phyloP scores from a whole-genome alignment of 306 rosid species.

The Inga laurina region DNA sequence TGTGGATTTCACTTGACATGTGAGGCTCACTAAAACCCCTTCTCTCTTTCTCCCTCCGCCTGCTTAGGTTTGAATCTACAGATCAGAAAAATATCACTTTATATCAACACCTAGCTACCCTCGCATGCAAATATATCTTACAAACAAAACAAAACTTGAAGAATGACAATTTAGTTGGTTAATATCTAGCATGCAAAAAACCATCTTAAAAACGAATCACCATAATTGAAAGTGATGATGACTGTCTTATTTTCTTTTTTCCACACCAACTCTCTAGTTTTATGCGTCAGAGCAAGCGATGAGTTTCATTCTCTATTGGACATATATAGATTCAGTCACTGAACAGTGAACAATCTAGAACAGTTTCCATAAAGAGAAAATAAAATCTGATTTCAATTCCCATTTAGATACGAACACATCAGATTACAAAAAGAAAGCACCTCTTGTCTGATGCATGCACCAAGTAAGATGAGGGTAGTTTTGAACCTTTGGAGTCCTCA shows the following conservation, averaged over 20 bases:
- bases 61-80: background rate
- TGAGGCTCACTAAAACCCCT: background rate
- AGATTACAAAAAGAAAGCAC: slow-evolving; percentile 32
- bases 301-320: background rate
- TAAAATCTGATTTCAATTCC: background rate
- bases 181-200: background rate
- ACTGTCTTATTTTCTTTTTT: background rate
- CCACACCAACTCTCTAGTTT: background rate
- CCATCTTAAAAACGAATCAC: background rate
- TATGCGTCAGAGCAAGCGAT: background rate
- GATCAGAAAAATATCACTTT: too few species aligned
- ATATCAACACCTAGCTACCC: background rate
- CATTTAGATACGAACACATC: background rate
- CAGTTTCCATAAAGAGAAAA: background rate
- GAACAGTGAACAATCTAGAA: background rate
- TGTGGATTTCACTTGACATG: background rate
- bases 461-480: slow-evolving; percentile 34
- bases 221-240: background rate
- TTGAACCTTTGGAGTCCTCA: slow-evolving; percentile 31
- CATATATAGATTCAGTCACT: background rate
- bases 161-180: background rate
- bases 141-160: background rate
- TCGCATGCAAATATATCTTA: background rate
- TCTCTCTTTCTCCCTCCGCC: background rate
- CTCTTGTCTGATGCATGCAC: slow-evolving; percentile 46